Percentiles rank a stretch among this genome's conserved stretches.
phyloP scores from a whole-genome alignment of 2,329 filamentous ascomycete species.

The Apiospora sp. region DNA sequence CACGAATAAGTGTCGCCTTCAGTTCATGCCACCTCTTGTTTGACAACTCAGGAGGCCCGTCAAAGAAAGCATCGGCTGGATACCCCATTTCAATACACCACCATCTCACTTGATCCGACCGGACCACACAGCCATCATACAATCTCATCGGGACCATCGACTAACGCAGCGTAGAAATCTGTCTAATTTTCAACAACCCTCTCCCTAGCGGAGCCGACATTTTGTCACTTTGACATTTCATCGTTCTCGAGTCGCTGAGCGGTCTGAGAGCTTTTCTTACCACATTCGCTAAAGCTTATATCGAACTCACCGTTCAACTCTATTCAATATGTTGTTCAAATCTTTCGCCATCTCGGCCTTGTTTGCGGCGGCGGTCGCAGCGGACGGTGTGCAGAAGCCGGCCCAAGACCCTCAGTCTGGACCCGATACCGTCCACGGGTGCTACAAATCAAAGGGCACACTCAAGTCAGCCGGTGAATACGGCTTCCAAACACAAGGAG shows the following conservation, averaged over 20 bases:
- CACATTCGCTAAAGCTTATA: conserved; percentile 29
- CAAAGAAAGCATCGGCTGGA: neutral
- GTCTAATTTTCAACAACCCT: neutral
- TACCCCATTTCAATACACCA: neutral
- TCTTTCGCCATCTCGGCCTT: conserved; percentile 38
- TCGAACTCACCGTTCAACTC: conserved; percentile 23
- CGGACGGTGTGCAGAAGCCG: conserved; percentile 43
- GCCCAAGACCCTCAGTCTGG: conserved; percentile 46
- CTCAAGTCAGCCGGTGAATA: conserved; percentile 38
- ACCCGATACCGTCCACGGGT: conserved; percentile 57
- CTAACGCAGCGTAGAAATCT: conserved; percentile 7
- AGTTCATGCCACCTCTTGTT: neutral
- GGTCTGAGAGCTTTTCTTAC: conserved; percentile 35
- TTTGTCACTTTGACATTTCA: conserved; percentile 23
- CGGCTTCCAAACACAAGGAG: conserved; percentile 50
- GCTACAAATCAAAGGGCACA: conserved; percentile 55
- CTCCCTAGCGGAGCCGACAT: conserved; percentile 22
- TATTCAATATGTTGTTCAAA: conserved; percentile 38
- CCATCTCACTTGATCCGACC: neutral
- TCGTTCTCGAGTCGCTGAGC: conserved; percentile 40
- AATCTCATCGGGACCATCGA: neutral
- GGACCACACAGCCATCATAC: neutral
- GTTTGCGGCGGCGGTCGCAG: conserved; percentile 36
- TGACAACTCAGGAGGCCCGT: neutral
- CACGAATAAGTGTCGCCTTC: conserved; percentile 7